These are phyloP conservation scores for Trypanosoma platydactyli DNA, from an alignment of 208 protist genomes.

Conservation along the genomic window DNA sequence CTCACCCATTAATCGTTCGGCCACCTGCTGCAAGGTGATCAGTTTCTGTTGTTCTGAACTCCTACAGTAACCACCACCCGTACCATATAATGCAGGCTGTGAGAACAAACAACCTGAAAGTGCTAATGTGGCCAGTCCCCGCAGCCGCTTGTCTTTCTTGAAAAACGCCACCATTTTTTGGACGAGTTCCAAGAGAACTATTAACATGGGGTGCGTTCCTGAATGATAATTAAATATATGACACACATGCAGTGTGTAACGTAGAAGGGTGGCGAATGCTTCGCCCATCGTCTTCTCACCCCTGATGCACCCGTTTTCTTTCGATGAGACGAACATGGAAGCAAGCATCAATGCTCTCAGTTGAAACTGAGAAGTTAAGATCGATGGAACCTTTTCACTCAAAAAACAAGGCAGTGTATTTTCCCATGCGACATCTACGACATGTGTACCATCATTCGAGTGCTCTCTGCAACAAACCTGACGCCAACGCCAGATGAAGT, in stretches of 20 bases:
- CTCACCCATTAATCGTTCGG: slow-evolving; percentile 12
- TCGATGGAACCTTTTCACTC: slow-evolving; percentile 4
- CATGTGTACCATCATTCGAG: not conserved
- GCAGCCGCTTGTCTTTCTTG: slow-evolving; percentile 21
- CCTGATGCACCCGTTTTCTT: not conserved
- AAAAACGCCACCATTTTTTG: slow-evolving; percentile 8
- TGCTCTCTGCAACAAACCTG: slow-evolving; percentile 2
- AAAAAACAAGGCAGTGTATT: slow-evolving; percentile 21
- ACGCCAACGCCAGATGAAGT: slow-evolving; percentile 15
- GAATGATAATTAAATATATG: slow-evolving; percentile 13
- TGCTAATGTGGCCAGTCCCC: slow-evolving; percentile 14
- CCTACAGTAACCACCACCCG: not conserved
- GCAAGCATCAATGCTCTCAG: not conserved
- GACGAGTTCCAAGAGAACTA: slow-evolving; percentile 13
- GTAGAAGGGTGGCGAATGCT: not conserved
- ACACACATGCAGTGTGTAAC: slow-evolving; percentile 16
- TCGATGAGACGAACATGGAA: not conserved
- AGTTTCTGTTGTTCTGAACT: not conserved
- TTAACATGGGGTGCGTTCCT: not conserved
- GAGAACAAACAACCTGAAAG: slow-evolving; percentile 20
- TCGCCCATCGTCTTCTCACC: not conserved
- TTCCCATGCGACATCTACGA: not conserved
- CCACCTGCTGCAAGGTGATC: not conserved
- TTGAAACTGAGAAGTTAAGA: slow-evolving; percentile 12
- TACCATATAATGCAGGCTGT: not conserved